Percentiles rank a stretch among this genome's conserved stretches.
Evolutionary conservation across 164 flowering plant genomes (phyloP).

Genomic region (Piper betle): DNA sequence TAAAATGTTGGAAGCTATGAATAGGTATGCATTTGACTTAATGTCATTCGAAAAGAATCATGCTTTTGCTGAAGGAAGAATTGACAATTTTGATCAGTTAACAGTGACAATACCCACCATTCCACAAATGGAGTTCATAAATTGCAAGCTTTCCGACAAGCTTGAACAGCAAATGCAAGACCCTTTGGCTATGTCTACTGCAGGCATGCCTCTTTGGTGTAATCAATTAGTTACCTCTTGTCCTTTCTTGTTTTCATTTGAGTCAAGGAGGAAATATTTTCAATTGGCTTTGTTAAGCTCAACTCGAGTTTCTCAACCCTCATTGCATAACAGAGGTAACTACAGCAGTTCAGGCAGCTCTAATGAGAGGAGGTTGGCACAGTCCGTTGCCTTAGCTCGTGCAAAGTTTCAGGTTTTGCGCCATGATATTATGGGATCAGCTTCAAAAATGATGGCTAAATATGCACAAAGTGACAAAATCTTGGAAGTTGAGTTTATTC

Average conservation of each 20-base stretch:
- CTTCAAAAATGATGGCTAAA: slow-evolving; percentile 52
- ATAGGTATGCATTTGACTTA: slow-evolving; percentile 36
- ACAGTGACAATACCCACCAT: slow-evolving; percentile 22
- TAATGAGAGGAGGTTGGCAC: slow-evolving; percentile 26
- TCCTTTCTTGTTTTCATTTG: slow-evolving; percentile 82
- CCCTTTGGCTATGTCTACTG: slow-evolving; percentile 36
- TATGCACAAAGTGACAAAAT: slow-evolving; percentile 31
- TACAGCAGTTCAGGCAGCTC: slow-evolving; percentile 14
- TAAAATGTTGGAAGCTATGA: slow-evolving; percentile 52
- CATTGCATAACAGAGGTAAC: slow-evolving; percentile 7
- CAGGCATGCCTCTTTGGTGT: slow-evolving; percentile 87
- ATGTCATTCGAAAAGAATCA: slow-evolving; percentile 29
- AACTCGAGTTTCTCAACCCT: slow-evolving; percentile 17
- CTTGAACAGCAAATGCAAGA: slow-evolving; percentile 87
- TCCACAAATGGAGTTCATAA: slow-evolving; percentile 60
- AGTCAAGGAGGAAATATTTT: slow-evolving; percentile 63
- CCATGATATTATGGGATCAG: slow-evolving; percentile 55
- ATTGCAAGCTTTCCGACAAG: slow-evolving; percentile 66
- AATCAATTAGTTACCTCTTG: slow-evolving; percentile 48
- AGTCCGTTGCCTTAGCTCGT: slow-evolving; percentile 27
- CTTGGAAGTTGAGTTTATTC: slow-evolving; percentile 66
- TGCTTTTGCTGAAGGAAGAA: slow-evolving; percentile 52
- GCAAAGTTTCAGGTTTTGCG: slow-evolving; percentile 58
- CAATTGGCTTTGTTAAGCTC: slow-evolving; percentile 41
- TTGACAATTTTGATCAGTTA: slow-evolving; percentile 31